Base-by-base conservation (phyloP, 2,329 filamentous ascomycete genomes). In the Colletotrichum sansevieriae region DNA sequence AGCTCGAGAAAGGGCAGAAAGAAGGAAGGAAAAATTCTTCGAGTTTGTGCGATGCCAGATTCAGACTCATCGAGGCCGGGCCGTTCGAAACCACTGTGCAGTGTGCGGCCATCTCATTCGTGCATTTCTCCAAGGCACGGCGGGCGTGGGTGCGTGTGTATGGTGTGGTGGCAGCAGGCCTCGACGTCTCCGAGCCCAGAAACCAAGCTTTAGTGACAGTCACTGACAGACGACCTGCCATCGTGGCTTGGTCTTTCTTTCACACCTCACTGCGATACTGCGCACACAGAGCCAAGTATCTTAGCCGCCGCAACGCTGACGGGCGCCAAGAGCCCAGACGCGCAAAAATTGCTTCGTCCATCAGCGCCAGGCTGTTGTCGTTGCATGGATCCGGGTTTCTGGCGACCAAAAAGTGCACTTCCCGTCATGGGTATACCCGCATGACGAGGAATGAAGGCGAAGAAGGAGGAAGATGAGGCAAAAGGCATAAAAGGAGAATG, bases 281-380 rank as follows among this genome's bases (percentile, higher is more conserved):
- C 41, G 2, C 11, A 29, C 25, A 29, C 3, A 29, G 25, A 29
- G 25, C 25, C 25, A 7, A 29, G 25, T 29, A 29, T 29, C 25
- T 29, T 29, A 8, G 66, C 55, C 66, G 22, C 22, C 66, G 55
- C 62, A 68, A 61, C 44, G 62, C 62, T 61, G 62, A 68, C 39
- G 33, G 58, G 29, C 47, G 29, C 13, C 41, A n/a, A 39, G 5
- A 13, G 35, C 52, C 15, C n/a, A 47, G 18, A 60, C 49, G 41
- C 66, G 62, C 49, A 62, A 56, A 43, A 25, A 29, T 49, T 55
- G 35, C 55, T 65, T 68, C 62, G 62, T 65, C 35, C 35, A 61
- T 46, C 20, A 8, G 22, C 57, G 20, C 5, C 41, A 68, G 43
- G 61, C 61, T 65, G 65, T 22, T 18, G 18, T 18, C 18, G 2